phyloP scores from a whole-genome alignment of 1,139 yeast species.

The Hemisphaericaspora subhashii region DNA sequence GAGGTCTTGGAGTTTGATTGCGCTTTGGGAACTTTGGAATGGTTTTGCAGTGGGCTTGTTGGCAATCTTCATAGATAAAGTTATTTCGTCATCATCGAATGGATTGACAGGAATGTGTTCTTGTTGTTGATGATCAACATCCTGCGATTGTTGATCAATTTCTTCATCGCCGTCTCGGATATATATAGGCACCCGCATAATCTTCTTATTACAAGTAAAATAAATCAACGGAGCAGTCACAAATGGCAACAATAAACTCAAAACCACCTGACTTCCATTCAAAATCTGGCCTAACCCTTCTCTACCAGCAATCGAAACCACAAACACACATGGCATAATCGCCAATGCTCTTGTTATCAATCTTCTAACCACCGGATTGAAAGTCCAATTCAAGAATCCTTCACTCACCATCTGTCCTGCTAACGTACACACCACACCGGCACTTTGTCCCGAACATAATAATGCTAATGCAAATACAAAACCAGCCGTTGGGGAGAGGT shows the following conservation, averaged over 20 bases:
- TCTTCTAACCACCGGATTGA: conserved; percentile 85
- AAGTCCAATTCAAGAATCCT: conserved; percentile 83
- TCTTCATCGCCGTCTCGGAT: conserved; percentile 34
- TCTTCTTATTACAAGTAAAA: conserved; percentile 72
- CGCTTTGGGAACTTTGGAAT: conserved; percentile 39
- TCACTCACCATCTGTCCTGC: conserved; percentile 97
- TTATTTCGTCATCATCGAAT: background rate
- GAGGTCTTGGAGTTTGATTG: conserved; percentile 43
- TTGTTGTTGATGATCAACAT: conserved; percentile 12
- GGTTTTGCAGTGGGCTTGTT: conserved; percentile 13
- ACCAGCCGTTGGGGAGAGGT: conserved; percentile 90
- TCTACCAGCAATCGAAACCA: conserved; percentile 76
- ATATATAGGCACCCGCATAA: conserved; percentile 71
- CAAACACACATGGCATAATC: conserved; percentile 82
- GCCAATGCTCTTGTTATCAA: conserved; percentile 83
- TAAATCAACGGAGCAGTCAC: conserved; percentile 87
- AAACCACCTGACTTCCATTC: conserved; percentile 85
- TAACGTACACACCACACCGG: conserved; percentile 96
- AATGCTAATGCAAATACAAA: conserved; percentile 88
- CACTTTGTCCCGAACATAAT: conserved; percentile 94
- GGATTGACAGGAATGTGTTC: too few relatives aligned
- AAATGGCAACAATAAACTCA: conserved; percentile 80
- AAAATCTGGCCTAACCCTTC: conserved; percentile 80
- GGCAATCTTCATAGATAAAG: background rate
- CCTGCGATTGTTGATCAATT: conserved; percentile 20